Conservation (phyloP, 176 grass and related monocot species). For the Raddia guianensis region DNA sequence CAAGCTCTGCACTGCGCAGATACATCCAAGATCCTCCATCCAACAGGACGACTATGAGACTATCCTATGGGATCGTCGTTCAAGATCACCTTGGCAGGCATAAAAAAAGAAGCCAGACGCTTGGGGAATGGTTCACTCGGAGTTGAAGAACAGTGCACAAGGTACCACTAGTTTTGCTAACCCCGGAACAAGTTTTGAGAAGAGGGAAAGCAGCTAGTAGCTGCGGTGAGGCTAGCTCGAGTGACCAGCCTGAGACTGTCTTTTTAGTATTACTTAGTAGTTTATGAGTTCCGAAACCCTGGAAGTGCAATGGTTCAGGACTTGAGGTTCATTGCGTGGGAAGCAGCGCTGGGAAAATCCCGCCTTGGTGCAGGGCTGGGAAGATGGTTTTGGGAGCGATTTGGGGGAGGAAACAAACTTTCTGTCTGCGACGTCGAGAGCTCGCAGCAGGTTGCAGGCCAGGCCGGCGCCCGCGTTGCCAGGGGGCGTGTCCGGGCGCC, state of each 20-base stretch:
- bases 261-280: neutral
- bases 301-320: constrained; percentile 17
- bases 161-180: constrained; percentile 8
- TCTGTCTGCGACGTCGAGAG: constrained; percentile 41
- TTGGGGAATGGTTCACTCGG: constrained; percentile 44
- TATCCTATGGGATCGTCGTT: neutral
- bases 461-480: constrained; percentile 41
- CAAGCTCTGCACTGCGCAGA: constrained; percentile 1
- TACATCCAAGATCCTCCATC: constrained; percentile 41
- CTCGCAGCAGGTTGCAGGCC: neutral
- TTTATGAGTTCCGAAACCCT: constrained; percentile 59
- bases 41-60: constrained; percentile 8
- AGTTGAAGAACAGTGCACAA: constrained; percentile 25
- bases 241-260: neutral
- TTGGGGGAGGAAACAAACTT: constrained; percentile 46
- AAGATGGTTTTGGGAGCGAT: constrained; percentile 45
- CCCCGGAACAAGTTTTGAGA: neutral
- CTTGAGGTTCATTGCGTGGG: constrained; percentile 8
- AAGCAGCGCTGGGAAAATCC: constrained; percentile 36
- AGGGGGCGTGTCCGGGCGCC: constrained; percentile 42
- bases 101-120: constrained; percentile 26
- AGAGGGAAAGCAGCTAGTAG: neutral
- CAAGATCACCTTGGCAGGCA: constrained; percentile 3
- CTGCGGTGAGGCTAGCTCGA: neutral
- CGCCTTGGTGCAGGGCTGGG: neutral